Evolutionary conservation across 2,329 filamentous ascomycete genomes (phyloP), one percentile per base, ranked within the genome.

Genomic region (Simplicillium aogashimaense): DNA sequence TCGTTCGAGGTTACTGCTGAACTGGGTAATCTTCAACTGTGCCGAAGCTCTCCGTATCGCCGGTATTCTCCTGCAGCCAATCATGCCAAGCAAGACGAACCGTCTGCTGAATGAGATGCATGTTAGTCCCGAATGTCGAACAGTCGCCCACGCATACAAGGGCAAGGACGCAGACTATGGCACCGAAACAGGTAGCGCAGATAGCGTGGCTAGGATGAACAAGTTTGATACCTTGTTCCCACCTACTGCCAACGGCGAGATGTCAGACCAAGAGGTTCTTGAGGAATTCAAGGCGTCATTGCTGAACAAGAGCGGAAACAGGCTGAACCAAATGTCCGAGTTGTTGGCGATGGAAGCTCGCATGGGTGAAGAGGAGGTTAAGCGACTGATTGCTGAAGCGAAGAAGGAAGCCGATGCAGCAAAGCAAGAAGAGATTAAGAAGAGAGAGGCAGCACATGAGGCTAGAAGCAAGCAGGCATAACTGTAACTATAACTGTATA

Each of bases 61-160:
- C 1, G 86, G 81, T 12, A 95, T 98, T 50, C 67, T 97, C 36
- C 66, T 98, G 35, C 89, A 95, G 59, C 88, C 92, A 1, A 86
- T 89, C 54, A 94, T 98, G 74, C 92, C 92, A 0, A 69, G 66
- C 32, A 94, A 94, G 59, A 75, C 86, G 36, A 61, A 63, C 10
- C 65, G 76, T 48, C 61, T 95, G 28, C 72, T 98, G 1, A 83
- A 95, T 56, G 74, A 82, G 52, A 66, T 98, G 8, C 82, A 84
- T 1, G 88, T 98, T 4, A 63, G 67, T 3, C 56, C 66, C 8
- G 68, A 74, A 9, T 74, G 73, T 39, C 72, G 90, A 42, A 73
- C 66, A 0, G 74, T 87, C 44, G 65, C 72, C 14, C 73, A 78
- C 55, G 82, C 86, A 5, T 56, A 49, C 18, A 63, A 80, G 20